Evolutionary conservation across 768 basidiomycete genomes (phyloP).

Genomic region (Pholiota microspora): DNA sequence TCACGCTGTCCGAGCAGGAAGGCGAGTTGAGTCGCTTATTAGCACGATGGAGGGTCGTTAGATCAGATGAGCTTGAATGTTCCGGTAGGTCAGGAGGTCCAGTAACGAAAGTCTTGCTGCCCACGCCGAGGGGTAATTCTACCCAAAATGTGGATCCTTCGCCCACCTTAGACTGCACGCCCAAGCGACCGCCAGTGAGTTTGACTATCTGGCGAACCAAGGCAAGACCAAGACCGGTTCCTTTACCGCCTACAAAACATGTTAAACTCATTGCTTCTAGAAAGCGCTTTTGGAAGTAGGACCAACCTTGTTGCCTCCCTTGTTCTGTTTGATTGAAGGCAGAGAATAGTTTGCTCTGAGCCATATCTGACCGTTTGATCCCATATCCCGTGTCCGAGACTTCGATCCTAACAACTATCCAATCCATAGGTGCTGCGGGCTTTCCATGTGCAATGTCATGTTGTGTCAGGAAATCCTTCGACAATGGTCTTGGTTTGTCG

Average conservation of each 20-base stretch:
- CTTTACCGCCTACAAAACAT: constrained; percentile 50
- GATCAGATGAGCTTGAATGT: constrained; percentile 22
- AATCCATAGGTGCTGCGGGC: constrained; percentile 41
- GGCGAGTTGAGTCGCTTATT: constrained; percentile 8
- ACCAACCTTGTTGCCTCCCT: constrained; percentile 60
- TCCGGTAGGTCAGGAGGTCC: constrained; percentile 23
- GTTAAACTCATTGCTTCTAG: not conserved
- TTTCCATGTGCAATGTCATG: constrained; percentile 48
- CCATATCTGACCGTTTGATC: constrained; percentile 57
- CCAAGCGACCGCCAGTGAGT: constrained; percentile 69
- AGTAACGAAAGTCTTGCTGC: constrained; percentile 43
- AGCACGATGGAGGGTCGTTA: constrained; percentile 25
- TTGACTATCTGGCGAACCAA: constrained; percentile 79
- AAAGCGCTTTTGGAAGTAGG: not conserved
- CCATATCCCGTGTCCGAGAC: constrained; percentile 71
- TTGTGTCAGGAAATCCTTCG: constrained; percentile 38
- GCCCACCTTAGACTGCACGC: constrained; percentile 59
- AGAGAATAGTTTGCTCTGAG: constrained; percentile 67
- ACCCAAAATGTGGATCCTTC: constrained; percentile 90
- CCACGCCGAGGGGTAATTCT: constrained; percentile 75
- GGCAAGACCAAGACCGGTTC: constrained; percentile 73
- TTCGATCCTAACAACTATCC: constrained; percentile 82
- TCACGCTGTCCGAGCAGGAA: constrained; percentile 17
- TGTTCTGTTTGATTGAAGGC: constrained; percentile 80
- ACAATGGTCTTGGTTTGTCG: constrained; percentile 35